Evolutionary conservation across 2,329 filamentous ascomycete species (phyloP).

Genomic region (Coniochaeta sp.): DNA sequence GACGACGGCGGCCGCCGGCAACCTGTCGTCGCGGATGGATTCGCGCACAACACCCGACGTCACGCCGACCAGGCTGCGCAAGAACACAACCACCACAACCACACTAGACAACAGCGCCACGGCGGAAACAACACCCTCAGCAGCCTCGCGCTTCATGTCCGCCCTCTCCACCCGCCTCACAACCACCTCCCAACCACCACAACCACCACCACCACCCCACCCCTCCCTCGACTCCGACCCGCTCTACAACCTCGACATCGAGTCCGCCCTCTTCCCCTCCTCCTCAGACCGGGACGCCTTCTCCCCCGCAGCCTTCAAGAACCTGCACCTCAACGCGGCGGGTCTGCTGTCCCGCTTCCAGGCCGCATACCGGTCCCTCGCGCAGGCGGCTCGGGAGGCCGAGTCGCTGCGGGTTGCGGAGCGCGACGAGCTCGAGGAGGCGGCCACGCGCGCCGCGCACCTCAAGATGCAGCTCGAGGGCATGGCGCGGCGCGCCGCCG

Average conservation of each 20-base stretch:
- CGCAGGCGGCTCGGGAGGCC: constrained; percentile 36
- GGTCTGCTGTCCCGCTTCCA: constrained; percentile 51
- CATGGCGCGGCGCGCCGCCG: constrained; percentile 44
- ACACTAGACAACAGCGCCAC: constrained; percentile 26
- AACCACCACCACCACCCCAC: constrained; percentile 8
- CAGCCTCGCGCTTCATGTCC: constrained; percentile 36
- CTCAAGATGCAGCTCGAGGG: constrained; percentile 54
- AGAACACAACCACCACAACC: constrained; percentile 18
- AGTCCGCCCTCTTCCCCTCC: constrained; percentile 44
- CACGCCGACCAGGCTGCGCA: constrained; percentile 21
- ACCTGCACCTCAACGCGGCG: constrained; percentile 50
- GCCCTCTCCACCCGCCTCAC: constrained; percentile 32
- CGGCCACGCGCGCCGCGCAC: constrained; percentile 41
- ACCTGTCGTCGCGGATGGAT: constrained; percentile 5
- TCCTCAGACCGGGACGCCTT: constrained; percentile 40
- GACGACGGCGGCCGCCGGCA: constrained; percentile 14
- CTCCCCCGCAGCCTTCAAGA: constrained; percentile 53
- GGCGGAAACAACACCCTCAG: no score
- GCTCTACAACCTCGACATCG: constrained; percentile 47
- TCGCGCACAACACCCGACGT: constrained; percentile 16
- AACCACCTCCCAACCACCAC: constrained; percentile 14
- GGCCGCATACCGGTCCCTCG: constrained; percentile 47
- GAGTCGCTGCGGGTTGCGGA: constrained; percentile 49
- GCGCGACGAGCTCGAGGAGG: constrained; percentile 49
- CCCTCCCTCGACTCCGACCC: constrained; percentile 36